A percentile compares a stretch with the other conserved stretches of the same genome.
These are phyloP conservation scores for Orbilia blumenaviensis DNA, from an alignment of 2,329 filamentous ascomycete species.

Conservation along the genomic window DNA sequence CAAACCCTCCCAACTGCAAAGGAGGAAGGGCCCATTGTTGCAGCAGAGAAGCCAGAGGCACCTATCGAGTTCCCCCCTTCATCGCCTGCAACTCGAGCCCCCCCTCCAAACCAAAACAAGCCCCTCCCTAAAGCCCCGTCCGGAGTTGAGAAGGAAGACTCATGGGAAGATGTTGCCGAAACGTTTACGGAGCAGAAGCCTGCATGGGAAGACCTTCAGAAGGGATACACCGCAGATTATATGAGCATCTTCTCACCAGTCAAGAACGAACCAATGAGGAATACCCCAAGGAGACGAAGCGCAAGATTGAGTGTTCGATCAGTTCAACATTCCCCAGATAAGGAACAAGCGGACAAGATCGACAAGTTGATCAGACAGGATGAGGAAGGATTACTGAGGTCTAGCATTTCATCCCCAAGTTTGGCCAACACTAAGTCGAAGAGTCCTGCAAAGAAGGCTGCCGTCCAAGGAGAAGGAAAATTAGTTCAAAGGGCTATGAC, in stretches of 20 bases:
- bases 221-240: slow-evolving; percentile 46
- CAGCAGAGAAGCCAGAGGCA: slow-evolving; percentile 42
- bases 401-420: slow-evolving; percentile 41
- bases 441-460: slow-evolving; percentile 14
- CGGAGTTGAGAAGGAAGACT: slow-evolving; percentile 23
- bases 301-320: slow-evolving; percentile 43
- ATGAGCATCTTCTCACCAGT: slow-evolving; percentile 53
- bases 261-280: slow-evolving; percentile 41
- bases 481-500: slow-evolving; percentile 9
- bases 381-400: slow-evolving; percentile 43
- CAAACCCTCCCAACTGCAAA: background rate
- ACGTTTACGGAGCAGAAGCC: slow-evolving; percentile 46
- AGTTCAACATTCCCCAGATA: slow-evolving; percentile 22
- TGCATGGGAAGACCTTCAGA: slow-evolving; percentile 48
- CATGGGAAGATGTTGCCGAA: slow-evolving; percentile 37
- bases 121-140: slow-evolving; percentile 38
- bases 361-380: slow-evolving; percentile 37
- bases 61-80: slow-evolving; percentile 42
- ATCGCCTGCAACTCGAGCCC: slow-evolving; percentile 12
- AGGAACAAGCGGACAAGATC: slow-evolving; percentile 30
- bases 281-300: slow-evolving; percentile 34
- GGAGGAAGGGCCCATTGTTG: slow-evolving; percentile 38
- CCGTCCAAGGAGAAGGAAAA: background rate
- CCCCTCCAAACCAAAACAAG: slow-evolving; percentile 29
- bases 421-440: slow-evolving; percentile 15